phyloP scores from a whole-genome alignment of 768 basidiomycete species.

The Pluteus cervinus region DNA sequence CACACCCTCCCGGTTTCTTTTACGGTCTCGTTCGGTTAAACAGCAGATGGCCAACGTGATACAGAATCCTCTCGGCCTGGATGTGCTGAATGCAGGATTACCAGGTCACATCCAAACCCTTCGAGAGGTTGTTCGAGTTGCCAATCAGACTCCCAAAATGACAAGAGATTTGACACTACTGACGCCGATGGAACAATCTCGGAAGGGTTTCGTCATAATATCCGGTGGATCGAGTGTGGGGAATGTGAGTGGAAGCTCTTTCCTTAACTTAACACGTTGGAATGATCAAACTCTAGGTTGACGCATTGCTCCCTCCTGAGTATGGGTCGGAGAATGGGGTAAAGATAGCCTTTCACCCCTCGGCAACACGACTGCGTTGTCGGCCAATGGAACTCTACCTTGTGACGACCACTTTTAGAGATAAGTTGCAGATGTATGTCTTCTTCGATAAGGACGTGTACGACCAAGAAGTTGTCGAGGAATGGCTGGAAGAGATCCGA shows the following conservation, averaged over 20 bases:
- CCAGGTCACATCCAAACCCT: slow-evolving; percentile 10
- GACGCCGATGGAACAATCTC: slow-evolving; percentile 9
- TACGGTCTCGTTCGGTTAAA: slow-evolving; percentile 25
- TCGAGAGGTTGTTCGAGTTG: too few relatives aligned
- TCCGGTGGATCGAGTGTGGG: slow-evolving; percentile 13
- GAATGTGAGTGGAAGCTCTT: slow-evolving; percentile 4
- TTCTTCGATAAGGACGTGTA: slow-evolving; percentile 44
- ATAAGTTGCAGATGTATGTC: slow-evolving; percentile 25
- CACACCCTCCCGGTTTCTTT: slow-evolving; percentile 31
- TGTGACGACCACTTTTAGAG: slow-evolving; percentile 27
- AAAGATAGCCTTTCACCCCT: slow-evolving; percentile 5
- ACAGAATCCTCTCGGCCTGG: slow-evolving; percentile 35
- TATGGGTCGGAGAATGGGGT: neutral
- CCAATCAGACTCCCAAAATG: too few relatives aligned
- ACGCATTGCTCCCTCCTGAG: slow-evolving; percentile 5
- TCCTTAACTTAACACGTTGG: neutral
- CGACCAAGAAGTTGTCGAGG: slow-evolving; percentile 29
- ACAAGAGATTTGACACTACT: slow-evolving; percentile 2
- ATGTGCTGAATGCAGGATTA: slow-evolving; percentile 21
- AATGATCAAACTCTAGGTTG: slow-evolving; percentile 4
- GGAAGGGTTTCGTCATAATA: slow-evolving; percentile 7
- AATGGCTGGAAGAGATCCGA: slow-evolving; percentile 43
- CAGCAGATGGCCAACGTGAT: slow-evolving; percentile 20
- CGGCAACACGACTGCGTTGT: slow-evolving; percentile 26
- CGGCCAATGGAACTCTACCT: slow-evolving; percentile 45